Percentiles rank a stretch among this genome's conserved stretches.
Evolutionary conservation across 306 rosid species (phyloP).

Genomic region (Rosa lucieae): DNA sequence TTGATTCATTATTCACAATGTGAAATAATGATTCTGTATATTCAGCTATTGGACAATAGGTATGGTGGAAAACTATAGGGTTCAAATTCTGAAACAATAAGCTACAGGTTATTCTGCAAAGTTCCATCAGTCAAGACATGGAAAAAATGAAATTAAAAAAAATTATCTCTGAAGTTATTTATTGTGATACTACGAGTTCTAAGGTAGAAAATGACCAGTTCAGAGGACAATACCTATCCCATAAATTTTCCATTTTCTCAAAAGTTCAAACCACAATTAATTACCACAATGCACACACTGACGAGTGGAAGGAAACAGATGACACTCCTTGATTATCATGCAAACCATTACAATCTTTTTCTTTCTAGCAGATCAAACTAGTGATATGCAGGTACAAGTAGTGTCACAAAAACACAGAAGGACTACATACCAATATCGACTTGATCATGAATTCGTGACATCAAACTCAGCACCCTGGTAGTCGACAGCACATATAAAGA

Average conservation of each 20-base stretch:
- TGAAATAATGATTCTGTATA: background rate
- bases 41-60: background rate
- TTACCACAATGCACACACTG: background rate
- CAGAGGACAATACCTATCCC: background rate
- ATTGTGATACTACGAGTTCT: background rate
- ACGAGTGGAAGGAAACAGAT: too few species aligned
- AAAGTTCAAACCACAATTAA: background rate
- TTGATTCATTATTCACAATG: background rate
- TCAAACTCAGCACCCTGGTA: conserved; percentile 65
- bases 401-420: conserved; percentile 23
- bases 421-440: conserved; percentile 61
- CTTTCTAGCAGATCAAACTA: conserved; percentile 3
- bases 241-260: background rate
- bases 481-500: conserved; percentile 53
- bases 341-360: background rate
- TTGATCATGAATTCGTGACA: conserved; percentile 29
- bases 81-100: background rate
- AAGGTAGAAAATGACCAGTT: background rate
- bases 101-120: background rate
- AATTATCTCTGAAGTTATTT: background rate
- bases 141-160: background rate
- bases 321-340: background rate
- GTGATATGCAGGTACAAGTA: background rate
- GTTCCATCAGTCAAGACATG: background rate
- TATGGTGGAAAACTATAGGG: background rate